Conservation (phyloP, 1,284 basidiomycete species). For the Neonothopanus nambi region DNA sequence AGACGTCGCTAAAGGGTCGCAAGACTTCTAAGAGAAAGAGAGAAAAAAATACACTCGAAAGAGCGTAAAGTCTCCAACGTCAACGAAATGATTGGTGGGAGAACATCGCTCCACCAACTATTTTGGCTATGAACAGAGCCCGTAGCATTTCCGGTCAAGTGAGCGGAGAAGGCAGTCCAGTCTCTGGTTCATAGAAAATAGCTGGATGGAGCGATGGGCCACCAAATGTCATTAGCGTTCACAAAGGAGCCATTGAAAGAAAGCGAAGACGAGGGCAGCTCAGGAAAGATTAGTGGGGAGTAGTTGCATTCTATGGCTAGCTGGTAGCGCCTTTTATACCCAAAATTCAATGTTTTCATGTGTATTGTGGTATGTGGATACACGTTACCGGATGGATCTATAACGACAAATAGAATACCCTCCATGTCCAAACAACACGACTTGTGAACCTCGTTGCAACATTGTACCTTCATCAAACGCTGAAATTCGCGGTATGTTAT, state of each 20-base stretch:
- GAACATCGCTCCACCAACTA: slow-evolving; percentile 18
- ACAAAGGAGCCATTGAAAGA: background rate
- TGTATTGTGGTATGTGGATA: background rate
- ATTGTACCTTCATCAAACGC: slow-evolving; percentile 48
- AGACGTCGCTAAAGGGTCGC: too few species aligned
- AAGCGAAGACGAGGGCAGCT: background rate
- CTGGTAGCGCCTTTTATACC: background rate
- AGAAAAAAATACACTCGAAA: background rate
- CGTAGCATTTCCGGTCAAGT: slow-evolving; percentile 6
- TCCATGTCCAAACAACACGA: slow-evolving; percentile 1
- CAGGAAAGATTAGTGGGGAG: background rate
- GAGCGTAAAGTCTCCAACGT: background rate
- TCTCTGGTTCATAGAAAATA: slow-evolving; percentile 33
- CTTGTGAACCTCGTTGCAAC: background rate
- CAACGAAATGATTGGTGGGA: background rate
- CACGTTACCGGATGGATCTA: slow-evolving; percentile 6
- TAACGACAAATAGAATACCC: background rate
- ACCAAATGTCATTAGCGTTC: background rate
- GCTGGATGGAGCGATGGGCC: slow-evolving; percentile 29
- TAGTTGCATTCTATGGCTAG: background rate
- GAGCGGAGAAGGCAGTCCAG: slow-evolving; percentile 7
- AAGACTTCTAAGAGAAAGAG: background rate
- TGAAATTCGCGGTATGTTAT: slow-evolving; percentile 9
- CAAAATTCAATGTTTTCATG: too few species aligned
- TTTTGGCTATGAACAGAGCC: slow-evolving; percentile 25